Evolutionary conservation across 148 eudicot species (phyloP).

Genomic region (Silene latifolia): DNA sequence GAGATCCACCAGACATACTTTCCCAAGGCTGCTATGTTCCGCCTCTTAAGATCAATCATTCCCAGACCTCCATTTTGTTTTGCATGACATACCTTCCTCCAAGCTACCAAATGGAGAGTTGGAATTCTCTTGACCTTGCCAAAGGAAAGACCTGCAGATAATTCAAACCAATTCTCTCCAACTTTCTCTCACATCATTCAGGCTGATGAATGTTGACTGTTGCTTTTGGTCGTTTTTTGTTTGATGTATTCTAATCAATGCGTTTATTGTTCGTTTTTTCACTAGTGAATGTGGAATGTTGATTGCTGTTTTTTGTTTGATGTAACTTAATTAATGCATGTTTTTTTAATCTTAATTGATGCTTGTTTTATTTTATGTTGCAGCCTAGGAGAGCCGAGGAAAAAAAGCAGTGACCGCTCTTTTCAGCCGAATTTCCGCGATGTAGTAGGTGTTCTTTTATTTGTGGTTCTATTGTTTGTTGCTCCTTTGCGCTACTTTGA

Average conservation of each 20-base stretch:
- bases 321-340: not conserved
- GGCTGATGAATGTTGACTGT: not conserved
- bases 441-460: conserved; percentile 1
- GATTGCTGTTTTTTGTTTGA: not conserved
- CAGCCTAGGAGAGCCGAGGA: conserved; percentile 78
- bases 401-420: conserved; percentile 43
- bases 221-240: not conserved
- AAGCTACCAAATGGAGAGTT: no score
- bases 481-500: not conserved
- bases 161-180: no score
- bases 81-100: no score
- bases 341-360: not conserved
- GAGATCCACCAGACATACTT: no score
- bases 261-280: not conserved
- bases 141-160: no score
- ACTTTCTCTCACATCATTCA: no score
- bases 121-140: no score
- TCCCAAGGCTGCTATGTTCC: no score
- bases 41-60: no score
- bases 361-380: not conserved
- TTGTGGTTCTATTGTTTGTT: not conserved
- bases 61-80: no score
- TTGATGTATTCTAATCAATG: not conserved
- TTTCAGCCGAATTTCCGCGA: not conserved
- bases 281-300: not conserved